Evolutionary conservation across 352 stramenopile species (phyloP).

Genomic region (Globisporangium paddicum): DNA sequence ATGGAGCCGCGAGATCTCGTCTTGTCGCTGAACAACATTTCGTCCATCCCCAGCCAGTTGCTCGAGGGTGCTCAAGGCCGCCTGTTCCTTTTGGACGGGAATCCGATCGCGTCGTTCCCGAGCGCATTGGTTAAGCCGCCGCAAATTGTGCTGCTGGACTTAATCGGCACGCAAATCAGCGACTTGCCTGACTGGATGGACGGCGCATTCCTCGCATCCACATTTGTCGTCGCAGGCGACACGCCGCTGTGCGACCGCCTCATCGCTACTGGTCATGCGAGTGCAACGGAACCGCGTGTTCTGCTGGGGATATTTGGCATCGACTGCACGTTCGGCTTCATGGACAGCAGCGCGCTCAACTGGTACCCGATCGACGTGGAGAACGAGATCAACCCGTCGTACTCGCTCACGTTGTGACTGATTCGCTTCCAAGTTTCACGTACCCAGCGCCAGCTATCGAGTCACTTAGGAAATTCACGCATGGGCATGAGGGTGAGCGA

Average conservation of each 20-base stretch:
- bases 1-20: not conserved
- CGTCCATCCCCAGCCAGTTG: too few species aligned
- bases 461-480: too few species aligned
- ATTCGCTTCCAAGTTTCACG: too few species aligned
- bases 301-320: not conserved
- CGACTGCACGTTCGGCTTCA: not conserved
- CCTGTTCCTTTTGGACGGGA: slow-evolving; percentile 1
- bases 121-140: not conserved
- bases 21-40: slow-evolving; percentile 7
- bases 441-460: too few species aligned
- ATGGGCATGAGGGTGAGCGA: too few species aligned
- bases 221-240: not conserved
- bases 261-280: not conserved
- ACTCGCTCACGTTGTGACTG: too few species aligned
- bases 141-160: not conserved
- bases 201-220: not conserved
- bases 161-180: slow-evolving; percentile 2
- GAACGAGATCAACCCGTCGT: slow-evolving; percentile 1
- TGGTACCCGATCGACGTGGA: slow-evolving; percentile 10
- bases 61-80: too few species aligned
- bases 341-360: slow-evolving; percentile 8
- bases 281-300: not conserved
- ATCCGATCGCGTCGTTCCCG: slow-evolving; percentile 3
- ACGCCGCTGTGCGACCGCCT: slow-evolving; percentile 8
- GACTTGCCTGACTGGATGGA: slow-evolving; percentile 7